phyloP scores from a whole-genome alignment of 2,329 filamentous ascomycete species.

The Aschersonia sp. region DNA sequence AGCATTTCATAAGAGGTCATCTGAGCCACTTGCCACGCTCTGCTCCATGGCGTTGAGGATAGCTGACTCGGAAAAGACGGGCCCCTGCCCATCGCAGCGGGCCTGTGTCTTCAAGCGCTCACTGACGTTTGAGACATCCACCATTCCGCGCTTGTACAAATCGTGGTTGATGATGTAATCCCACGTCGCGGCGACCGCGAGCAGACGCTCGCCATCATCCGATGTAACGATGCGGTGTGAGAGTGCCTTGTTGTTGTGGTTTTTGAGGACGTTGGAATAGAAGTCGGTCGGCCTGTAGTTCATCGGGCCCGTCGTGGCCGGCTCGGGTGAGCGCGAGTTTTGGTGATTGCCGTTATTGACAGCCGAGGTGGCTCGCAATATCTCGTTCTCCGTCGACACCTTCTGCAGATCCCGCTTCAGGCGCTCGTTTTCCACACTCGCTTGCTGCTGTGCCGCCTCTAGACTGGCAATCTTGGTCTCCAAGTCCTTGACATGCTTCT shows the following conservation, averaged over 20 bases:
- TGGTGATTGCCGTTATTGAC: constrained; percentile 14
- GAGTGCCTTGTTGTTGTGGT: constrained; percentile 47
- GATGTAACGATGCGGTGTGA: constrained; percentile 56
- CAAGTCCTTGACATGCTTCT: constrained; percentile 84
- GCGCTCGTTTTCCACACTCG: constrained; percentile 73
- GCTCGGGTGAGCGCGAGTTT: constrained; percentile 27
- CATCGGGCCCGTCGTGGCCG: constrained; percentile 51
- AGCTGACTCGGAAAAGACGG: constrained; percentile 69
- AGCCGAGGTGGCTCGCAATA: constrained; percentile 64
- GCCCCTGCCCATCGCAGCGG: constrained; percentile 75
- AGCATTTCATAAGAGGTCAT: constrained; percentile 48
- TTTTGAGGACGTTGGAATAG: constrained; percentile 46
- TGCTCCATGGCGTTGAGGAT: constrained; percentile 64
- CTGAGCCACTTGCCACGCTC: constrained; percentile 61
- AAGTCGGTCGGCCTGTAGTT: constrained; percentile 60
- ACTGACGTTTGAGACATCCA: constrained; percentile 72
- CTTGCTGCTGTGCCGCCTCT: constrained; percentile 56
- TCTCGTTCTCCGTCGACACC: constrained; percentile 81
- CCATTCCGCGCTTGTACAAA: constrained; percentile 58
- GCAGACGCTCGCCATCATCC: constrained; percentile 51
- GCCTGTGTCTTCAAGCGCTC: constrained; percentile 62
- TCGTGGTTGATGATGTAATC: constrained; percentile 76
- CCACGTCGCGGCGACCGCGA: constrained; percentile 73
- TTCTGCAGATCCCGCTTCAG: constrained; percentile 74
- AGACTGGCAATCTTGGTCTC: constrained; percentile 72